Base-by-base conservation (phyloP, 805 yeast genomes). In the Middelhovenomyces tepae region DNA sequence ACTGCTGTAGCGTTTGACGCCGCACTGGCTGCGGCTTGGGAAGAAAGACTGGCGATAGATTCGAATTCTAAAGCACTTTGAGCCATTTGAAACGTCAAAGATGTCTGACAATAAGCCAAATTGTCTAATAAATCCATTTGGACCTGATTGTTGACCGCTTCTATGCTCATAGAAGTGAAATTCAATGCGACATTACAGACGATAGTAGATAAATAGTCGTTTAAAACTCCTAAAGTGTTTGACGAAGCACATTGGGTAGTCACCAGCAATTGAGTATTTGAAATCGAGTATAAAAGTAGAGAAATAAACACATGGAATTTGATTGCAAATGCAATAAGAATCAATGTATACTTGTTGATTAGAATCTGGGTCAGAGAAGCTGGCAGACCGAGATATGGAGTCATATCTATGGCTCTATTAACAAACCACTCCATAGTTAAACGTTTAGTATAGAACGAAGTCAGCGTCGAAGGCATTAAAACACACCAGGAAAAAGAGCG, bases 301-400 rank as follows among this genome's bases (percentile, higher is more conserved):
- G 10, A 18, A 8, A 32, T 31, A 27, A 37, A 38, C 2, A 40
- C 22, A 17, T 45, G 36, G 8, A 39, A 17, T 13, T 34, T 26
- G 4, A 44, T 34, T 4, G 39, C 31, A 14, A 46, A 14, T 7
- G 37, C 11, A 9, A 41, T 26, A 18, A 42, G 38, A 9, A 27
- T 22, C 18, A 45, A n/a, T 3, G 47, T 42, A 14, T 28, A 31
- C 11, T 27, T 38, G 38, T 48, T 48, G 34, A 40, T 31, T 3
- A 43, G 9, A 1, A 29, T 25, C 21, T 39, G 50, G 7, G 39
- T 30, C 22, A 44, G 33, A 16, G 24, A 35, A 9, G 46, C 39
- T 17, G 36, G 22, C 1, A 45, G 38, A 13, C 52, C 39, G 8
- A 40, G n/a, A 22, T 46, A 46, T 5, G 44, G 35, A 5, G 50